Evolutionary conservation across 2,329 filamentous ascomycete genomes (phyloP).

Genomic region (Neofusicoccum ribis): DNA sequence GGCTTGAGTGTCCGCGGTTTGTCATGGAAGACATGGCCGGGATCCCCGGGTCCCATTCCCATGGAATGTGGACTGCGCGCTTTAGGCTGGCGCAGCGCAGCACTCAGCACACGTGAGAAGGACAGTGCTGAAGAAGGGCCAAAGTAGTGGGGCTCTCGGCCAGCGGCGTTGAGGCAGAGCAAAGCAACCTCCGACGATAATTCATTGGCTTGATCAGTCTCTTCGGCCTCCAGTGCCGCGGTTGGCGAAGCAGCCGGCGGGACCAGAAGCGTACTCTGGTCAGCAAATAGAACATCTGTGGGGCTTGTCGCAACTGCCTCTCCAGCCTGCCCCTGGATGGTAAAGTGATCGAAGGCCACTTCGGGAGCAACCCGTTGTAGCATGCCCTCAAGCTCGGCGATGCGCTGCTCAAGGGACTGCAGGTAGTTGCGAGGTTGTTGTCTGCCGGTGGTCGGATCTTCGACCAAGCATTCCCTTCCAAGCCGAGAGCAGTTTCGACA

Average conservation of each 20-base stretch:
- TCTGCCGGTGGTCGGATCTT: constrained; percentile 39
- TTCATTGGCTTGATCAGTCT: constrained; percentile 20
- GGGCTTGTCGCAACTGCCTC: too few relatives aligned
- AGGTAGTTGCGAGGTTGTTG: constrained; percentile 38
- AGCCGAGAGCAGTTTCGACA: constrained; percentile 31
- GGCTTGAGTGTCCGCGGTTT: not conserved
- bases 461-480: constrained; percentile 36
- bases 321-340: not conserved
- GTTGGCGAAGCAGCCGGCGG: too few relatives aligned
- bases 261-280: not conserved
- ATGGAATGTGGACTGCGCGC: not conserved
- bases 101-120: constrained; percentile 33
- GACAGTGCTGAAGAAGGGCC: constrained; percentile 39
- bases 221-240: not conserved
- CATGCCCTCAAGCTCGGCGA: constrained; percentile 33
- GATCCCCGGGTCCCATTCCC: too few relatives aligned
- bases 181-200: constrained; percentile 35
- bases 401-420: constrained; percentile 30
- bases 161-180: constrained; percentile 34
- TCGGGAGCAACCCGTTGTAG: constrained; percentile 32
- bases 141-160: constrained; percentile 41
- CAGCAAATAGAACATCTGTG: not conserved
- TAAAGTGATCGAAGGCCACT: constrained; percentile 26
- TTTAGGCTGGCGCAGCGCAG: constrained; percentile 25
- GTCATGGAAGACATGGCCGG: not conserved